phyloP scores from a whole-genome alignment of 208 protist genomes.

The Leishmania tropica region DNA sequence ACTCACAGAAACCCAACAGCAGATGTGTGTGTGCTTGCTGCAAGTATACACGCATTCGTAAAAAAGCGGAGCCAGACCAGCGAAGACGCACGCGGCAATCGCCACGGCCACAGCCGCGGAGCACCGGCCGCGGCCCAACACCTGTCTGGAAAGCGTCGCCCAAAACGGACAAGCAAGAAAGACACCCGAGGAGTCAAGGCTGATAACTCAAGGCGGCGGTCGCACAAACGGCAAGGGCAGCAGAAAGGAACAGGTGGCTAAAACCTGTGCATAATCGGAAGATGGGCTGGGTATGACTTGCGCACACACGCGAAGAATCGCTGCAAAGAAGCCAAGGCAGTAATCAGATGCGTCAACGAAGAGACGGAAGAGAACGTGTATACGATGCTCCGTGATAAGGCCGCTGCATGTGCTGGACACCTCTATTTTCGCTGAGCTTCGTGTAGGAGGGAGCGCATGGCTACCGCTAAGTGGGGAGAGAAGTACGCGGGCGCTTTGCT shows the following conservation, averaged over 20 bases:
- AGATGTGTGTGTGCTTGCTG: neutral
- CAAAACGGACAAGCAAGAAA: neutral
- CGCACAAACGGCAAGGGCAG: neutral
- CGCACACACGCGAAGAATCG: neutral
- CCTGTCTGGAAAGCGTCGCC: too few species aligned
- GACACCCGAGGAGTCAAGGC: neutral
- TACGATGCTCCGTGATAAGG: too few species aligned
- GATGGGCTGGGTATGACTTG: neutral
- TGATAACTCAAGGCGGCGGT: neutral
- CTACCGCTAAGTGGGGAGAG: neutral
- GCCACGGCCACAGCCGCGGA: neutral
- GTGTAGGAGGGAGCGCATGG: neutral
- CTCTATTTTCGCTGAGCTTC: neutral
- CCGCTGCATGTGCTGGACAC: too few species aligned
- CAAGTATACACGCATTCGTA: neutral
- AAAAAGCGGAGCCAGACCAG: neutral
- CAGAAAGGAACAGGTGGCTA: neutral
- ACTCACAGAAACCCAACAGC: neutral
- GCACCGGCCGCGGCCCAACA: too few species aligned
- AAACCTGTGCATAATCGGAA: neutral
- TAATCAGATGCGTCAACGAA: neutral
- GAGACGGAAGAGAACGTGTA: neutral
- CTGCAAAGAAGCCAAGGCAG: neutral
- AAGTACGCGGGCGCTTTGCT: neutral
- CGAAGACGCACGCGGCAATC: too few species aligned